Evolutionary conservation across 2,329 filamentous ascomycete genomes (phyloP).

Genomic region (Stachybotrys chartarum): DNA sequence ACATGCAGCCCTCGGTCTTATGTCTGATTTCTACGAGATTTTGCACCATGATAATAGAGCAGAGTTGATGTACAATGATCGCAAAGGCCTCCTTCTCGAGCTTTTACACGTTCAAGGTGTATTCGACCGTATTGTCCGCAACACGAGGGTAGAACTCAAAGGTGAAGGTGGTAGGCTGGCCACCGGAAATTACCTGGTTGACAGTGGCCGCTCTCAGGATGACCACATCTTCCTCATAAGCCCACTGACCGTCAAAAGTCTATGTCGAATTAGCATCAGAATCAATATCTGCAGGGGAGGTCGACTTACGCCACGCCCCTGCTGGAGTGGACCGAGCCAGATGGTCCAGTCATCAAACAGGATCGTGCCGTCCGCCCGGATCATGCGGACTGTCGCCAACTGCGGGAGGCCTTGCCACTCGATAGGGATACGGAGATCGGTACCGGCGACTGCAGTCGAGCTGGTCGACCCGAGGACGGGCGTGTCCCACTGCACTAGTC

Average conservation of each 20-base stretch:
- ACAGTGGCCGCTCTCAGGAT: constrained; percentile 38
- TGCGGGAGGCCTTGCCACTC: not conserved
- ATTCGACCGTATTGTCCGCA: constrained; percentile 39
- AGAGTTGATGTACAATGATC: no score
- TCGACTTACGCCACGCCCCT: constrained; percentile 29
- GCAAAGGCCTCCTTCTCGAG: no score
- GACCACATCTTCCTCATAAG: constrained; percentile 38
- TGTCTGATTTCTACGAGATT: not conserved
- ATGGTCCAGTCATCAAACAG: constrained; percentile 51
- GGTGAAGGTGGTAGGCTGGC: constrained; percentile 37
- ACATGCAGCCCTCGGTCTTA: no score
- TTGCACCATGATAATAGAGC: no score
- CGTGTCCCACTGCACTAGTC: constrained; percentile 45
- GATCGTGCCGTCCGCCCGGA: constrained; percentile 33
- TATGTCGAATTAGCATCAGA: constrained; percentile 1
- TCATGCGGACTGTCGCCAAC: constrained; percentile 4
- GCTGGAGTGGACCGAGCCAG: constrained; percentile 43
- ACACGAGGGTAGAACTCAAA: constrained; percentile 50
- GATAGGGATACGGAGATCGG: constrained; percentile 1
- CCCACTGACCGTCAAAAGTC: constrained; percentile 45
- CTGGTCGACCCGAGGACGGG: constrained; percentile 19
- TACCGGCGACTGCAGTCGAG: constrained; percentile 1
- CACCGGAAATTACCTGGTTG: constrained; percentile 36
- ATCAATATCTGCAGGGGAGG: not conserved
- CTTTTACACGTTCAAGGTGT: constrained; percentile 8